phyloP scores from a whole-genome alignment of 78 protist species.

The Dictyostelium citrinum region DNA sequence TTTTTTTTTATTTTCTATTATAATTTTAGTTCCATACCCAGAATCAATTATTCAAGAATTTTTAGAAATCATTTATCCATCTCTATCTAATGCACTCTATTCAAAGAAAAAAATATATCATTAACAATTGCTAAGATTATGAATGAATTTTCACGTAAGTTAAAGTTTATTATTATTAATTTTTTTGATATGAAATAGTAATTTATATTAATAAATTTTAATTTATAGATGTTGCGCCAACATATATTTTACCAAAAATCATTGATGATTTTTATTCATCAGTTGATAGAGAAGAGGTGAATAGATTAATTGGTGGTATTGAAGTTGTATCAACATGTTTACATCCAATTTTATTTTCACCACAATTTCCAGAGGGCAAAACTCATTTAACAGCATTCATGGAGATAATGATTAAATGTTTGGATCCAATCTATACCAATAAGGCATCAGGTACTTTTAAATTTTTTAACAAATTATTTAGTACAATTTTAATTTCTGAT shows the following conservation, averaged over 20 bases:
- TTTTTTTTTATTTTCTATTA: background rate
- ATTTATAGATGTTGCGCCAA: conserved; percentile 44
- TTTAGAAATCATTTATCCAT: conserved; percentile 37
- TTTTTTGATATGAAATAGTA: background rate
- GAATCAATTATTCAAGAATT: background rate
- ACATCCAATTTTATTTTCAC: conserved; percentile 35
- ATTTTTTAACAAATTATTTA: conserved; percentile 38
- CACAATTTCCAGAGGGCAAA: conserved; percentile 60
- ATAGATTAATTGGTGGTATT: conserved; percentile 56
- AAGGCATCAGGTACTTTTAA: conserved; percentile 67
- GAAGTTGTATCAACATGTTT: conserved; percentile 54
- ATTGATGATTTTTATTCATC: conserved; percentile 32
- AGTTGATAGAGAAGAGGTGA: conserved; percentile 33
- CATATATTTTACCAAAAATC: conserved; percentile 4
- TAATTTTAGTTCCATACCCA: conserved; percentile 5
- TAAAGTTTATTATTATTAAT: background rate
- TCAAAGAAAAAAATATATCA: conserved; percentile 39
- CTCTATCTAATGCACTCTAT: background rate
- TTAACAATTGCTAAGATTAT: conserved; percentile 39
- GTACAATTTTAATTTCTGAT: conserved; percentile 18
- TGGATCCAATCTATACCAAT: conserved; percentile 64
- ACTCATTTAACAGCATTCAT: conserved; percentile 27
- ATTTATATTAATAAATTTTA: background rate
- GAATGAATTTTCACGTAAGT: conserved; percentile 61
- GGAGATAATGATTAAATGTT: conserved; percentile 2